These are phyloP conservation scores for Neocatenulostroma microsporum DNA, from an alignment of 2,329 filamentous ascomycete genomes.

Conservation along the genomic window DNA sequence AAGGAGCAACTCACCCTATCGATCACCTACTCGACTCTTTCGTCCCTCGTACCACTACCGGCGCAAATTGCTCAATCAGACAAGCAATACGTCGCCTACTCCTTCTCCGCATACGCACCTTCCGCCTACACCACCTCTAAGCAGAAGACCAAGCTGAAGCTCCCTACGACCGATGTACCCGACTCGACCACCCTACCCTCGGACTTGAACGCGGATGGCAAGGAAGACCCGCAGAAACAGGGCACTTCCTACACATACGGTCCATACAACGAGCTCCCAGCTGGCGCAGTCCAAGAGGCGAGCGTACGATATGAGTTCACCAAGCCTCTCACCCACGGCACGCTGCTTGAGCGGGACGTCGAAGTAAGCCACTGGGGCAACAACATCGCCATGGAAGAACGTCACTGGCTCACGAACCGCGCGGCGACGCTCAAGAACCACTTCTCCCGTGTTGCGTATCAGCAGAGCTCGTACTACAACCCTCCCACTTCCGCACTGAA, in stretches of 20 bases:
- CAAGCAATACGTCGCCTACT: conserved; percentile 77
- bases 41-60: conserved; percentile 72
- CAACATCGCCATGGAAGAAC: conserved; percentile 90
- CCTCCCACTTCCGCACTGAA: conserved; percentile 70
- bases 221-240: conserved; percentile 68
- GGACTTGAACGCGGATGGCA: conserved; percentile 50
- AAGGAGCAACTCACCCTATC: conserved; percentile 75
- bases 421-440: conserved; percentile 61
- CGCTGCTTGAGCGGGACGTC: conserved; percentile 75
- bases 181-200: conserved; percentile 63
- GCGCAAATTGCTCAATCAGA: conserved; percentile 75
- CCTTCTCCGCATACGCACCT: conserved; percentile 75
- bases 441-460: conserved; percentile 44
- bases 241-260: conserved; percentile 85
- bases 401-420: conserved; percentile 79
- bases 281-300: conserved; percentile 64
- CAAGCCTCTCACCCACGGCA: conserved; percentile 76
- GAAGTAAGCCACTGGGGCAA: conserved; percentile 98
- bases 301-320: conserved; percentile 90
- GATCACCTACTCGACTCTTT: conserved; percentile 76
- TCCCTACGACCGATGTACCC: conserved; percentile 66
- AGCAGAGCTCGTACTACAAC: conserved; percentile 50
- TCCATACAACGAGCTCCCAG: conserved; percentile 74
- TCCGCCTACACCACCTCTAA: conserved; percentile 80
- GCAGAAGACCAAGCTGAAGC: conserved; percentile 96